Conservation (phyloP, 164 flowering plant species). For the Chloranthus sessilifolius region DNA sequence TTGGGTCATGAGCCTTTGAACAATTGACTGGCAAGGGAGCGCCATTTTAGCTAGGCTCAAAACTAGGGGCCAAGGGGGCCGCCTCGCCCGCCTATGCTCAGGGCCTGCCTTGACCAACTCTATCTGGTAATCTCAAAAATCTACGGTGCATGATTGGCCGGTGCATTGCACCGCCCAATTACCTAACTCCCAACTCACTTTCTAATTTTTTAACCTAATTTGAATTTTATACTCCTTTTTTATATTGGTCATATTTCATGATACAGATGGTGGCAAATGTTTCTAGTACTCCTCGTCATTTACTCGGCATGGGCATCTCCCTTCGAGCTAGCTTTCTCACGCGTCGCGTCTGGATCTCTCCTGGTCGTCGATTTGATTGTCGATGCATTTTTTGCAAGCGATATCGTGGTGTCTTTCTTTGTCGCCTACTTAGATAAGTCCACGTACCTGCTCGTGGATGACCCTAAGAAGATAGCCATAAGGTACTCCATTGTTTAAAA, state of each 20-base stretch:
- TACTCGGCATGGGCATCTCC: conserved; percentile 92
- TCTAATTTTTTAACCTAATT: too few species aligned
- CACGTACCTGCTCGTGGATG: conserved; percentile 71
- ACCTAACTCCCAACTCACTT: too few species aligned
- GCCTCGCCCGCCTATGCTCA: too few species aligned
- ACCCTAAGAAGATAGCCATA: conserved; percentile 59
- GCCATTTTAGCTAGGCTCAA: too few species aligned
- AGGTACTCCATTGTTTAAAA: conserved; percentile 35
- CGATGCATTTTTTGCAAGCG: conserved; percentile 64
- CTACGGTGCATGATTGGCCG: background rate
- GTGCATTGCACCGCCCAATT: too few species aligned
- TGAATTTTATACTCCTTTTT: too few species aligned
- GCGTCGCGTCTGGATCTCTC: conserved; percentile 43
- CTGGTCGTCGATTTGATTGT: conserved; percentile 56
- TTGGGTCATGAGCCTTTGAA: too few species aligned
- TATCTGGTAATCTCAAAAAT: background rate
- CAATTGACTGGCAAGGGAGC: too few species aligned
- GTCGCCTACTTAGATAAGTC: conserved; percentile 84
- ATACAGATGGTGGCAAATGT: conserved; percentile 73
- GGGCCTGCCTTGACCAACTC: too few species aligned
- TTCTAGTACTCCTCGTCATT: conserved; percentile 63
- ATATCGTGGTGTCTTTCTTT: conserved; percentile 73
- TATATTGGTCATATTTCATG: too few species aligned
- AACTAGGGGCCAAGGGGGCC: too few species aligned
- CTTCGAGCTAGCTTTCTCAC: conserved; percentile 71